A percentile compares a stretch with the other conserved stretches of the same genome.
These are phyloP conservation scores for Solanum pinnatisectum DNA, from an alignment of 257 asterid species.

Conservation along the genomic window DNA sequence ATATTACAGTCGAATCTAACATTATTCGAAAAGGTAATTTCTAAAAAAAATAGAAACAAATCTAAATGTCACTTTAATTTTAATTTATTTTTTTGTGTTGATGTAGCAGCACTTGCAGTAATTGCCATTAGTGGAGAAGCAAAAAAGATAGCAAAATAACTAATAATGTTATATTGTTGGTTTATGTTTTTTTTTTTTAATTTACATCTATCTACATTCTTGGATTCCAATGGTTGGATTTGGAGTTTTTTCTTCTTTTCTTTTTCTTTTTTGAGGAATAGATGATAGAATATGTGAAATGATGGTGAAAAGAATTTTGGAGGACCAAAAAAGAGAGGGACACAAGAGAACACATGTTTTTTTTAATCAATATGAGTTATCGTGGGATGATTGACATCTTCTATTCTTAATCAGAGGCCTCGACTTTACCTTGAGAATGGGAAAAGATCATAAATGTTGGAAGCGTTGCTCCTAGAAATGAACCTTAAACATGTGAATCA, in stretches of 20 bases:
- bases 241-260: neutral
- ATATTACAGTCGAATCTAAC: neutral
- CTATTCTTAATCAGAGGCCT: neutral
- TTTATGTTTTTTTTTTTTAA: too few species aligned
- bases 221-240: constrained; percentile 34
- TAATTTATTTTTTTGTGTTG: neutral
- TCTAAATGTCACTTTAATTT: neutral
- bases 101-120: neutral
- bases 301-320: neutral
- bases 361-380: neutral
- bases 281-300: neutral
- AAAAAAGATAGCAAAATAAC: neutral
- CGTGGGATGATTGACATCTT: neutral
- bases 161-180: neutral
- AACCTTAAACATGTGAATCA: neutral
- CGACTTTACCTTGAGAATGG: neutral
- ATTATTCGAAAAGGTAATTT: too few species aligned
- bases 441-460: neutral
- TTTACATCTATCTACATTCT: neutral
- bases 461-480: neutral
- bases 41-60: neutral
- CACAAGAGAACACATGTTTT: neutral
- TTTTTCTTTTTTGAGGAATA: neutral
- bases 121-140: constrained; percentile 27
- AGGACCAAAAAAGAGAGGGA: neutral